Conservation (phyloP, 169 alveolate genomes). For the Prorocentrum cordatum region DNA sequence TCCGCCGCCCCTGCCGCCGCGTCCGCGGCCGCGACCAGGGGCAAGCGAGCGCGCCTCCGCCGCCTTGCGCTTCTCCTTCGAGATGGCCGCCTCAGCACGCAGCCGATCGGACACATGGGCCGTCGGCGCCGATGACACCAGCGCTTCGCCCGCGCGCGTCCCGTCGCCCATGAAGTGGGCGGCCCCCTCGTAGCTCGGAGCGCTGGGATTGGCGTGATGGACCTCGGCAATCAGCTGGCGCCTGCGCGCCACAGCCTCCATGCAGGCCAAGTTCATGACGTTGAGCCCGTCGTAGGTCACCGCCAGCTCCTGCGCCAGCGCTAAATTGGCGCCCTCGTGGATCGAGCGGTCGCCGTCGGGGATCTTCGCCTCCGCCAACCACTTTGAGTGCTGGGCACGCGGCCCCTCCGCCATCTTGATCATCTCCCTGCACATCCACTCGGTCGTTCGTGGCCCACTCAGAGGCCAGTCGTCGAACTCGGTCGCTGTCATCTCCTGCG, state of each 20-base stretch:
- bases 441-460: not conserved
- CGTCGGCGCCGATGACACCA: not conserved
- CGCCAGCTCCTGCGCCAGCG: not conserved
- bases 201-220: not conserved
- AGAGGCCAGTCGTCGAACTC: too few relatives aligned
- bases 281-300: not conserved
- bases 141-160: not conserved
- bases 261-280: not conserved
- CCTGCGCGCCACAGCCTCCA: not conserved
- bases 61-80: not conserved
- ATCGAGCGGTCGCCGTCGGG: constrained; percentile 22
- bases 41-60: not conserved
- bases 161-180: not conserved
- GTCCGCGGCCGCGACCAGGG: not conserved
- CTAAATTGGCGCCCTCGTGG: not conserved
- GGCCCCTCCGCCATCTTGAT: not conserved
- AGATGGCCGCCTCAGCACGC: not conserved
- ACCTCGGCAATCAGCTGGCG: constrained; percentile 14
- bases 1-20: not conserved
- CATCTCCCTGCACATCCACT: not conserved
- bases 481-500: too few relatives aligned
- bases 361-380: not conserved
- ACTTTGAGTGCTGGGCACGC: not conserved
- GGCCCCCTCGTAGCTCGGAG: constrained; percentile 1
- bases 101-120: not conserved